These are phyloP conservation scores for Entomortierella beljakovae DNA, from an alignment of 192 early-diverging fungal genomes.

Conservation along the genomic window DNA sequence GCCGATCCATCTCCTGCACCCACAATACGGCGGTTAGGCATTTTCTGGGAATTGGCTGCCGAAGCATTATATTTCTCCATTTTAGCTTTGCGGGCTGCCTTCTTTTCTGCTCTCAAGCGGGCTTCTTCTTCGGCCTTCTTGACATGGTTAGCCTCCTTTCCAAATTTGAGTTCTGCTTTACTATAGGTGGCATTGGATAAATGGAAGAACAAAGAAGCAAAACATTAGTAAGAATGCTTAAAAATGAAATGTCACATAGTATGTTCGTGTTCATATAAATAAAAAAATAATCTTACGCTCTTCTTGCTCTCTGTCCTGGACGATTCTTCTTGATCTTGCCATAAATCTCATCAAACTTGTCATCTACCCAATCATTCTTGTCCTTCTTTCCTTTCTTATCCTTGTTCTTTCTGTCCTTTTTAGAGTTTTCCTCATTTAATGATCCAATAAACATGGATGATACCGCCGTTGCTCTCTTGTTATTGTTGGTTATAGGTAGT, in stretches of 20 bases:
- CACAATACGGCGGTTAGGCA: conserved; percentile 27
- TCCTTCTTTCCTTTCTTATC: conserved; percentile 38
- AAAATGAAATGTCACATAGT: neutral
- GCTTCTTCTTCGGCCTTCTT: conserved; percentile 61
- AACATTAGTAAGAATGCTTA: neutral
- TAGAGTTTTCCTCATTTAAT: conserved; percentile 26
- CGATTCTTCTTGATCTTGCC: conserved; percentile 63
- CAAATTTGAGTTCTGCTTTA: conserved; percentile 60
- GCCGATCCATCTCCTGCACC: conserved; percentile 49
- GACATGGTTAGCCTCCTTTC: conserved; percentile 69
- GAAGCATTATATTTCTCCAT: conserved; percentile 42
- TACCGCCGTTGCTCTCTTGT: conserved; percentile 7
- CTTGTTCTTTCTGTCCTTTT: conserved; percentile 43
- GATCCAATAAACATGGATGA: conserved; percentile 53
- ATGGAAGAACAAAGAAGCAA: neutral
- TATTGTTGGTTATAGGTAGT: conserved; percentile 29
- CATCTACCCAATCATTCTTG: conserved; percentile 52
- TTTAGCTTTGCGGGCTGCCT: conserved; percentile 37
- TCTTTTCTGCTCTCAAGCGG: conserved; percentile 33
- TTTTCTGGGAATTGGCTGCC: conserved; percentile 31
- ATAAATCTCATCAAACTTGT: conserved; percentile 65
- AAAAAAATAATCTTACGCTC: conserved; percentile 42
- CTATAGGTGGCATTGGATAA: conserved; percentile 17
- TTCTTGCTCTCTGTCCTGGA: conserved; percentile 65
- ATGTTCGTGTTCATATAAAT: too few relatives aligned